These are phyloP conservation scores for Cercospora sesami DNA, from an alignment of 2,329 filamentous ascomycete species.

Conservation along the genomic window DNA sequence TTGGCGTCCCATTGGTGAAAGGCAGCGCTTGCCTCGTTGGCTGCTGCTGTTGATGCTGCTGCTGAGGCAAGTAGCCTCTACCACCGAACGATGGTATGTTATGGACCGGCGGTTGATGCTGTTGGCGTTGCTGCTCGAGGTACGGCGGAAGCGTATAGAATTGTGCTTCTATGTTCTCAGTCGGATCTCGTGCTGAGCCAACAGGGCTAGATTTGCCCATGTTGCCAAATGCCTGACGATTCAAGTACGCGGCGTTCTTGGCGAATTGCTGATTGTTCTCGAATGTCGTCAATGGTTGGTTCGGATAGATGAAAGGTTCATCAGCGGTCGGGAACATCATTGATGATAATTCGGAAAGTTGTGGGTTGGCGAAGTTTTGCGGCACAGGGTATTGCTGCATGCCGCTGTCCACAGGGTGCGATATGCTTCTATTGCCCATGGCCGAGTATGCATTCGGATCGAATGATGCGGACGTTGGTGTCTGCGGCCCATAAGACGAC, in stretches of 20 bases:
- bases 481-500: constrained; percentile 33
- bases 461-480: constrained; percentile 27
- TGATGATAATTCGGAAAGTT: constrained; percentile 68
- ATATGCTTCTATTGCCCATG: constrained; percentile 24
- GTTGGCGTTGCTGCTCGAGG: constrained; percentile 55
- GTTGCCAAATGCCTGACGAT: constrained; percentile 21
- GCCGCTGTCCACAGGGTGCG: constrained; percentile 24
- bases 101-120: constrained; percentile 22
- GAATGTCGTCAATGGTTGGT: constrained; percentile 66
- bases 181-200: constrained; percentile 24
- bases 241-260: constrained; percentile 25
- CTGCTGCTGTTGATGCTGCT: background rate
- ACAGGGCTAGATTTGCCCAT: constrained; percentile 19
- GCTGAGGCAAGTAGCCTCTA: constrained; percentile 15
- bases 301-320: constrained; percentile 78
- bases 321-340: constrained; percentile 73
- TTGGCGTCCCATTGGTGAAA: constrained; percentile 26
- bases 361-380: constrained; percentile 41
- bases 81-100: constrained; percentile 27
- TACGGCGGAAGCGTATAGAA: constrained; percentile 72
- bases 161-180: constrained; percentile 70
- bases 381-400: constrained; percentile 30
- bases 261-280: constrained; percentile 47
- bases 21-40: constrained; percentile 17
- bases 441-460: constrained; percentile 23